Base-by-base conservation (phyloP, 202 grass and related monocot genomes). In the Panicum hallii region DNA sequence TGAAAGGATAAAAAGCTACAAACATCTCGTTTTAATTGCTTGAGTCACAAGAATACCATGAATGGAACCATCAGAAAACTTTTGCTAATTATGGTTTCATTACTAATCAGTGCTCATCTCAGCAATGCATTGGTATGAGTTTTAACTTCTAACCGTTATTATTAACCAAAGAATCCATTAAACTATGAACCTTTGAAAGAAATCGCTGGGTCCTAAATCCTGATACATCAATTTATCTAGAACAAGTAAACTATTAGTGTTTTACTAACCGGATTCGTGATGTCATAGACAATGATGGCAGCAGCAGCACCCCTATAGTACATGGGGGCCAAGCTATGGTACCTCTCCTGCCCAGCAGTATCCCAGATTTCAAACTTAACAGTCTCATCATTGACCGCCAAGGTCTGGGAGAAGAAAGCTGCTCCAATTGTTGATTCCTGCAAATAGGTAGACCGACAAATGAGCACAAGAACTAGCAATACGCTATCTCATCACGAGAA, bases 331-430 rank as follows among this genome's bases (percentile, higher is more conserved):
- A 96, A 89, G 79, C 97, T 99, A 80, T 99, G 97, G 67, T 99
- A 99, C 65, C 97, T 94, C 88, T 99, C 97, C 86, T 99, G 97
- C 75, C 97, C 97, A 70, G 97, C 97, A 64, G 97, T 99, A 77
- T 99, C 97, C 97, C 97, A 99, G 63, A 99, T 99, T 88, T 99
- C 97, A 86, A 99, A 99, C 77, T 99, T 99, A 70, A 99, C 93
- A 0, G 97, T 92, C 36, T 96, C 89, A 19, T 92, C 93, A 85
- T 92, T 94, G 47, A 99, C 97, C 0, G 93, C 90, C n/a, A 99
- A 86, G 4, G 93, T 94, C 82, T 99, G 97, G 2, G 97, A 94
- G 69, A 99, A 96, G 81, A 99, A 99, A 57, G 97, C 97, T 0
- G 97, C 97, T 30, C 97, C 97, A 87, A 99, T 99, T 5, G 97